Percentiles rank a stretch among this genome's conserved stretches.
phyloP scores from a whole-genome alignment of 2,329 filamentous ascomycete species.

The Neocucurbitaria cava region DNA sequence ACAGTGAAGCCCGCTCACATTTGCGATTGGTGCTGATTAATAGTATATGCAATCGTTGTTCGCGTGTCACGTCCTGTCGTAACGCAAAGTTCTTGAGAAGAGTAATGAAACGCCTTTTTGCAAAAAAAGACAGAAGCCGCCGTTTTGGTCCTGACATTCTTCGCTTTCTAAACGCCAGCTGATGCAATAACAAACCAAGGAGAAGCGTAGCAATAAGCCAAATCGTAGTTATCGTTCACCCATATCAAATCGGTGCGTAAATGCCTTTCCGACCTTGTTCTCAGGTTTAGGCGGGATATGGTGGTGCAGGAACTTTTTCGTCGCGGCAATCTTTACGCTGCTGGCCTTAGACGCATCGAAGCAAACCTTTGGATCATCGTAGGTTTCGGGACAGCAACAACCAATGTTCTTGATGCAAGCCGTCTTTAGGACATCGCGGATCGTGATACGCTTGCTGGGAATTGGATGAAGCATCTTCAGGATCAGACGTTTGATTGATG shows the following conservation, averaged over 20 bases:
- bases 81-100: neutral
- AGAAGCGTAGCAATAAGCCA: neutral
- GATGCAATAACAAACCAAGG: constrained; percentile 7
- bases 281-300: constrained; percentile 52
- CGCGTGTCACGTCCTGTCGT: neutral
- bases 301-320: constrained; percentile 53
- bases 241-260: constrained; percentile 50
- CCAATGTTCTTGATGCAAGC: constrained; percentile 78
- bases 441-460: constrained; percentile 72
- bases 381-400: constrained; percentile 77
- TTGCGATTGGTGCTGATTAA: neutral
- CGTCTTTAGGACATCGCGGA: constrained; percentile 72
- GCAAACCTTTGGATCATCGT: constrained; percentile 65
- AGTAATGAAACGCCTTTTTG: neutral
- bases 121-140: neutral
- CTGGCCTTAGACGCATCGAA: constrained; percentile 64
- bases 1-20: neutral
- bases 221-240: constrained; percentile 37
- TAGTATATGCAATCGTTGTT: neutral
- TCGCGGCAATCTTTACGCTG: constrained; percentile 41
- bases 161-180: constrained; percentile 15
- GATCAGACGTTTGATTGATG: constrained; percentile 70
- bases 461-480: constrained; percentile 85
- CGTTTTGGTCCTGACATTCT: constrained; percentile 13
- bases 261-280: constrained; percentile 42